Evolutionary conservation across 1,139 yeast species (phyloP).

Genomic region (Debaryomyces singareniensis): DNA sequence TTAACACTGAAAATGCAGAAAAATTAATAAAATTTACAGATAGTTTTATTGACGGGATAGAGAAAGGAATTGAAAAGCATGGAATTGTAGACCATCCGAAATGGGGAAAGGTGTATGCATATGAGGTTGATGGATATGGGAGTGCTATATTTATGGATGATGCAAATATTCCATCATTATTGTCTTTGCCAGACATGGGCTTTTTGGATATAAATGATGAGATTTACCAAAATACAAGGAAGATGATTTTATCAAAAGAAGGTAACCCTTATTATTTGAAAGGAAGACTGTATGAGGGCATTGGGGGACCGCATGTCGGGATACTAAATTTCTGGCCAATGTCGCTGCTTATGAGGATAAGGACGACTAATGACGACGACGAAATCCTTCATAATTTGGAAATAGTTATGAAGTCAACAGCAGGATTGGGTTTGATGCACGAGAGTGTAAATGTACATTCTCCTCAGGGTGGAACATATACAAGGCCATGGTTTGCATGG

Average conservation of each 20-base stretch:
- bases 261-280: conserved; percentile 76
- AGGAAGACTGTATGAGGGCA: conserved; percentile 62
- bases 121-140: conserved; percentile 87
- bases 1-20: conserved; percentile 6
- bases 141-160: conserved; percentile 76
- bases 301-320: conserved; percentile 92
- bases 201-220: conserved; percentile 46
- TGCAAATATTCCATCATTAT: conserved; percentile 80
- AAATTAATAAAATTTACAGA: conserved; percentile 16
- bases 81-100: conserved; percentile 63
- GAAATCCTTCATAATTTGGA: conserved; percentile 53
- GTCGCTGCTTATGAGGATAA: conserved; percentile 66
- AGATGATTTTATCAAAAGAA: conserved; percentile 58
- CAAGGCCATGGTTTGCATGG: conserved; percentile 93
- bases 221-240: conserved; percentile 71
- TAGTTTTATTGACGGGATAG: conserved; percentile 36
- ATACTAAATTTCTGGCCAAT: conserved; percentile 84
- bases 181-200: conserved; percentile 79
- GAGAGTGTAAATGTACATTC: conserved; percentile 70
- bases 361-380: conserved; percentile 67
- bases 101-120: conserved; percentile 77
- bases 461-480: conserved; percentile 39
- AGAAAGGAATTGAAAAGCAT: conserved; percentile 52
- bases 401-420: conserved; percentile 55
- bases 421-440: conserved; percentile 75